These are phyloP conservation scores for Urochloa ruziziensis DNA, from an alignment of 176 grass and related monocot species.

Conservation along the genomic window DNA sequence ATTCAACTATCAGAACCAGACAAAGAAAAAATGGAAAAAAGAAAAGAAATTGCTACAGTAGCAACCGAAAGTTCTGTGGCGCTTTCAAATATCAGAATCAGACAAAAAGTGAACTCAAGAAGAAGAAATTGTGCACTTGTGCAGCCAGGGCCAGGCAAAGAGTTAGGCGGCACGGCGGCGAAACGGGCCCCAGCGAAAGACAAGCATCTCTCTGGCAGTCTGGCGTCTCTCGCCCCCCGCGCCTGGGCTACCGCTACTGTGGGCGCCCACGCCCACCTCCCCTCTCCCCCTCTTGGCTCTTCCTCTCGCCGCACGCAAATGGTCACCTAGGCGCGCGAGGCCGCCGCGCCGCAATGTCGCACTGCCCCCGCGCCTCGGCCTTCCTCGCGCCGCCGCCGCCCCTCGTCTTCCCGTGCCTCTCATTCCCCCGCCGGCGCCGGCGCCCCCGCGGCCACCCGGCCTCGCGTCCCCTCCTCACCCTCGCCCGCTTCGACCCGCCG, in stretches of 20 bases:
- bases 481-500: constrained; percentile 38
- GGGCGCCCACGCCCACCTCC: not conserved
- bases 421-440: constrained; percentile 21
- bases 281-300: too few species aligned
- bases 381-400: constrained; percentile 58
- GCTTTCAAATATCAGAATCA: too few species aligned
- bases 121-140: too few species aligned
- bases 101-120: too few species aligned
- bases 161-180: too few species aligned
- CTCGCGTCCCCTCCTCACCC: constrained; percentile 30
- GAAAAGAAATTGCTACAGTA: too few species aligned
- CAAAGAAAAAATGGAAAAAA: too few species aligned
- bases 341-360: constrained; percentile 57
- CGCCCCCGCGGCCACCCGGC: constrained; percentile 4
- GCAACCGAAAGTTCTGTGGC: too few species aligned
- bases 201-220: constrained; percentile 34
- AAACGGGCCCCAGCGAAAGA: not conserved
- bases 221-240: not conserved
- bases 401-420: not conserved
- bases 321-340: constrained; percentile 46
- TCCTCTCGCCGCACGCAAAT: constrained; percentile 51
- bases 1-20: not conserved
- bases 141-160: too few species aligned
- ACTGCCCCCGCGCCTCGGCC: constrained; percentile 37
- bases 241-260: not conserved